Conservation (phyloP, 2,329 filamentous ascomycete species). For the Neonectria sp. region DNA sequence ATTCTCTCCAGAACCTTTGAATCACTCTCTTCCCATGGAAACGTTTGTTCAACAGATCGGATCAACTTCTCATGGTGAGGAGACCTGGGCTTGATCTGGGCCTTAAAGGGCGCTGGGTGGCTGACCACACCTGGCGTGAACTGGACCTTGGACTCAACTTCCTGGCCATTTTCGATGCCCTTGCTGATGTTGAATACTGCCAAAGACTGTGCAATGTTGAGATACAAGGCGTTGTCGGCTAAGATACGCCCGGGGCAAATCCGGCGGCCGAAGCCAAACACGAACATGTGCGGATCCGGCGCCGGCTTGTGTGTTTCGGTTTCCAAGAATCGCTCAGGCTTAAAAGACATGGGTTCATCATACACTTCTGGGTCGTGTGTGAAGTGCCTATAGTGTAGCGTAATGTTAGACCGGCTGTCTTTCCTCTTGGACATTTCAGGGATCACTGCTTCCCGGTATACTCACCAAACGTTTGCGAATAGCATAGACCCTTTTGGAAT, state of each 20-base stretch:
- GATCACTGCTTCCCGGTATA: background rate
- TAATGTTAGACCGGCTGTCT: background rate
- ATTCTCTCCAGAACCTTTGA: constrained; percentile 24
- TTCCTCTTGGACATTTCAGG: no score
- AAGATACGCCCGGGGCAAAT: constrained; percentile 52
- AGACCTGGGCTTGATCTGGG: constrained; percentile 31
- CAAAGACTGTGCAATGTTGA: constrained; percentile 58
- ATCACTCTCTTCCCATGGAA: constrained; percentile 39
- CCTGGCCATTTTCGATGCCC: background rate
- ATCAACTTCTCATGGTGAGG: constrained; percentile 30
- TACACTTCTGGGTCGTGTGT: constrained; percentile 37
- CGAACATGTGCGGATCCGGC: constrained; percentile 47
- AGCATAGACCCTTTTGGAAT: constrained; percentile 44
- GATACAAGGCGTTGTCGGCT: constrained; percentile 48
- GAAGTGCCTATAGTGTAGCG: constrained; percentile 30
- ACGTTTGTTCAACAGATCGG: constrained; percentile 31
- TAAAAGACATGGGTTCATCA: constrained; percentile 30
- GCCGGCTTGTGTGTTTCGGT: constrained; percentile 36
- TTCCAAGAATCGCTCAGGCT: constrained; percentile 37
- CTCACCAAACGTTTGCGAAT: constrained; percentile 39
- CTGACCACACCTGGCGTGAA: constrained; percentile 38
- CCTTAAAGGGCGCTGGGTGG: constrained; percentile 33
- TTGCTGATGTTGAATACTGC: constrained; percentile 60
- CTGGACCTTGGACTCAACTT: background rate
- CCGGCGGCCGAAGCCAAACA: constrained; percentile 54